Evolutionary conservation across 73 alveolate species (phyloP).

Genomic region (Paraurostyla sp.): DNA sequence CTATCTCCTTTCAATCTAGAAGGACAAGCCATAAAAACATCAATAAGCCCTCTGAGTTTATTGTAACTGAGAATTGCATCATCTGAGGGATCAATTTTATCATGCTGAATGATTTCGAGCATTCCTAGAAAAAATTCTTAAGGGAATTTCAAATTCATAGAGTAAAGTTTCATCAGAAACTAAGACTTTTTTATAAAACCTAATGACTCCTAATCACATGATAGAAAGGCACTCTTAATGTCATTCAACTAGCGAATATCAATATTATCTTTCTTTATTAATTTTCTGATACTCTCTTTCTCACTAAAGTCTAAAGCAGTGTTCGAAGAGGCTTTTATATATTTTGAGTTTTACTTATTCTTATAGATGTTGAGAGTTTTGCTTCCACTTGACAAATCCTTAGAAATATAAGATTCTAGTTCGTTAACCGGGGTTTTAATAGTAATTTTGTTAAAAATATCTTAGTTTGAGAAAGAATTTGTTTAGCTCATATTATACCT

Average conservation of each 20-base stretch:
- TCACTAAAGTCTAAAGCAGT: background rate
- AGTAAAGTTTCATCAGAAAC: constrained; percentile 20
- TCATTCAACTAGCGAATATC: constrained; percentile 56
- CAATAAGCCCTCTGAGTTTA: constrained; percentile 15
- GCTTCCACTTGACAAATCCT: constrained; percentile 47
- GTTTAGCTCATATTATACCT: background rate
- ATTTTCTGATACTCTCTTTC: background rate
- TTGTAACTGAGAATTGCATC: constrained; percentile 43
- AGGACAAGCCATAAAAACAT: constrained; percentile 50
- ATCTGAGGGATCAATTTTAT: background rate
- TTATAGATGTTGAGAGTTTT: constrained; percentile 24
- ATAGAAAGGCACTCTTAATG: constrained; percentile 55
- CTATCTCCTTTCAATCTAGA: constrained; percentile 50
- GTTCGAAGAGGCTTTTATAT: constrained; percentile 18
- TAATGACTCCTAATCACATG: constrained; percentile 1
- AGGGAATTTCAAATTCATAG: constrained; percentile 45
- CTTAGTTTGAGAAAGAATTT: background rate
- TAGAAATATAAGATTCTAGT: background rate
- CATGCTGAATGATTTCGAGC: constrained; percentile 1
- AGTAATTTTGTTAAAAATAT: background rate
- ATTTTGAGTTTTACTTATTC: constrained; percentile 30
- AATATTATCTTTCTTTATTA: constrained; percentile 43
- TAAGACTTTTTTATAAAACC: constrained; percentile 43
- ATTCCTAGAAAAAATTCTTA: constrained; percentile 4
- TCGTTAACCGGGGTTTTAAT: constrained; percentile 12